Percentiles rank a stretch among this genome's conserved stretches.
Conservation (phyloP, 164 flowering plant species). For the Chimonanthus praecox region DNA sequence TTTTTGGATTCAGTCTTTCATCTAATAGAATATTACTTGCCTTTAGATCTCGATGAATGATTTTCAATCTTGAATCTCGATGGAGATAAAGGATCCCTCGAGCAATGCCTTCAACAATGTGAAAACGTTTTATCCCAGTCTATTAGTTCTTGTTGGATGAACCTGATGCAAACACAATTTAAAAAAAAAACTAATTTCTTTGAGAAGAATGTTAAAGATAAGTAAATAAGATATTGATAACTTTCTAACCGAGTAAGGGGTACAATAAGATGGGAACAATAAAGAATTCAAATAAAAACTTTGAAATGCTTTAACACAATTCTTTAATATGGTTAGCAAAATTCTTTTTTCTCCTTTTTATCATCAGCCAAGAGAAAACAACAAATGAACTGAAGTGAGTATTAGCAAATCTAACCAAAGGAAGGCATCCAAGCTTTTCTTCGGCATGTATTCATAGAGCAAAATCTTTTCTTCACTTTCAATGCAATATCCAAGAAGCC, state of each 20-base stretch:
- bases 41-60: conserved; percentile 49
- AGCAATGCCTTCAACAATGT: conserved; percentile 32
- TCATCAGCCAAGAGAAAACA: background rate
- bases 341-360: background rate
- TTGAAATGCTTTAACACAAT: no score
- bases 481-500: conserved; percentile 61
- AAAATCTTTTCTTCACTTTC: conserved; percentile 64
- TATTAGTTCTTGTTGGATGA: background rate
- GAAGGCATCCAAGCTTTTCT: conserved; percentile 62
- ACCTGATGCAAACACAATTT: background rate
- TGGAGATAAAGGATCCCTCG: conserved; percentile 45
- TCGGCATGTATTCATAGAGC: conserved; percentile 74
- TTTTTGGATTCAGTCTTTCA: conserved; percentile 34
- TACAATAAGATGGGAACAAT: no score
- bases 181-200: no score
- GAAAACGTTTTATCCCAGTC: conserved; percentile 29
- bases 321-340: no score
- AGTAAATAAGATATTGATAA: background rate
- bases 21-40: conserved; percentile 39
- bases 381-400: background rate
- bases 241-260: no score
- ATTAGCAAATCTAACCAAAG: conserved; percentile 10
- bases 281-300: no score
- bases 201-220: background rate
- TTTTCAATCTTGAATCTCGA: conserved; percentile 30